Evolutionary conservation across 2,329 filamentous ascomycete species (phyloP), one percentile per base, ranked within the genome.

Genomic region (Didymella segeticola): DNA sequence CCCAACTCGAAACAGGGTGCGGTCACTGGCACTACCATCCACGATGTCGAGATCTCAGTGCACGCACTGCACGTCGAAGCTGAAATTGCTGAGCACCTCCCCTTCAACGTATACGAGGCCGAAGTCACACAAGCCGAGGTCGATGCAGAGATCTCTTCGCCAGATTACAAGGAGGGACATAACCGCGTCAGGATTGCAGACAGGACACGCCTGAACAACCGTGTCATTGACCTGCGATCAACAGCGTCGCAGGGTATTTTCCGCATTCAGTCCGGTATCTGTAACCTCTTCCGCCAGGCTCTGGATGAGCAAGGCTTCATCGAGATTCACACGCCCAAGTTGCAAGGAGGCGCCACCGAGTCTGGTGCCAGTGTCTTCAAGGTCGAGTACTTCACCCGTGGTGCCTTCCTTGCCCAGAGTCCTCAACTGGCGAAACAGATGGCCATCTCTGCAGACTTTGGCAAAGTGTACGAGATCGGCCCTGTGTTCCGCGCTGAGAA

Each of bases 341-440:
- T 97, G 36, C 91, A 96, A 78, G 90, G 91, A 1, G 88, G 89
- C 11, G 93, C 93, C 1, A 96, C 93, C 1, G 93, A 97, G 75
- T 96, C 90, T 39, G 93, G 93, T 39, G 88, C 93, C 12, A 91
- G 91, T 60, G 93, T 97, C 5, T 97, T 97, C 81, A 87, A 90
- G 71, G 86, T 96, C 42, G 90, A 95, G 69, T 97, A 97, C 78
- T 97, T 97, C 77, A 90, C 87, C 25, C 86, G 93, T 46, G 85
- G 85, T 17, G 93, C 92, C 3, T 97, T 95, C 79, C 78, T 97
- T 12, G 93, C 93, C 0, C 93, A 97, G 77, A 96, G 90, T 57
- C 93, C 93, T 6, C 93, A 97, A 74, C 76, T 97, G 60, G 90
- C 91, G 47, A 97, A 97, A 78, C 93, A 97, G 75, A 93, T 96